phyloP scores from a whole-genome alignment of 208 protist species.

The Trypanosoma mega region DNA sequence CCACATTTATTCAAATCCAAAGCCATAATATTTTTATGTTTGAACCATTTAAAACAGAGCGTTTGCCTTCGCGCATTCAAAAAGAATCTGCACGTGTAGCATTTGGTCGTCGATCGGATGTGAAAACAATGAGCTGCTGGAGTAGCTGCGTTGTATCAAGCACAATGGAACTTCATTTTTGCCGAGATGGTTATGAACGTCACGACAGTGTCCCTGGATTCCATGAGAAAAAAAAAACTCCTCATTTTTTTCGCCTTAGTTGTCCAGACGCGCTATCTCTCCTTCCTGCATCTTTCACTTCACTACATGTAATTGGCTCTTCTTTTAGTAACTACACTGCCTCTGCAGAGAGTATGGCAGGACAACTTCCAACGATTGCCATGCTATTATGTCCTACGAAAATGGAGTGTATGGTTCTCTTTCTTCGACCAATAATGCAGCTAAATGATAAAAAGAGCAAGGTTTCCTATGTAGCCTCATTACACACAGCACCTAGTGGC shows the following conservation, averaged over 20 bases:
- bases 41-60: constrained; percentile 21
- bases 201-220: constrained; percentile 13
- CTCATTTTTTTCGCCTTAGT: constrained; percentile 24
- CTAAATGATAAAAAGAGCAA: constrained; percentile 1
- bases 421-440: constrained; percentile 13
- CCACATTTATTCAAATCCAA: too few relatives aligned
- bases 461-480: constrained; percentile 9
- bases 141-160: constrained; percentile 14
- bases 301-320: constrained; percentile 7
- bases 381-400: constrained; percentile 6
- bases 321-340: constrained; percentile 17
- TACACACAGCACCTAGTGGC: constrained; percentile 9
- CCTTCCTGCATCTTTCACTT: not conserved
- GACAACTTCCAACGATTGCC: constrained; percentile 19
- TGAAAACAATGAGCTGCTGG: constrained; percentile 2
- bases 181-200: not conserved
- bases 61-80: constrained; percentile 26
- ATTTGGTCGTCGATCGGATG: constrained; percentile 5
- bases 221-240: constrained; percentile 19
- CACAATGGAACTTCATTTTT: constrained; percentile 22
- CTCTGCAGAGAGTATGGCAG: not conserved
- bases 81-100: constrained; percentile 4
- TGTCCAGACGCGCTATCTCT: constrained; percentile 7
- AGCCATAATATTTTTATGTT: constrained; percentile 14
- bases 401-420: constrained; percentile 15